These are phyloP conservation scores for Oldenlandia corymbosa DNA, from an alignment of 257 asterid species.

Conservation along the genomic window DNA sequence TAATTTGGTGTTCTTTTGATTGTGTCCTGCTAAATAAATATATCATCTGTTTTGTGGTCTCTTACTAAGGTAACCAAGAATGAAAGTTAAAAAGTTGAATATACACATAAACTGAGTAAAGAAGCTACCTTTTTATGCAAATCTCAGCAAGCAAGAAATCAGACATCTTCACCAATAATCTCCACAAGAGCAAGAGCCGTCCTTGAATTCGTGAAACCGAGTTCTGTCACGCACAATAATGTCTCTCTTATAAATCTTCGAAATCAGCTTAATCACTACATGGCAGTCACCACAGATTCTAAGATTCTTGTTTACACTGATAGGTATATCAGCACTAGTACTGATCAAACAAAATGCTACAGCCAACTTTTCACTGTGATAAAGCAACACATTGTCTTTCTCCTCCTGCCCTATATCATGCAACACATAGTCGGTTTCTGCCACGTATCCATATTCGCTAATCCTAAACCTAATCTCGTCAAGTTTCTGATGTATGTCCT, in stretches of 20 bases:
- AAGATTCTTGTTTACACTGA: slow-evolving; percentile 77
- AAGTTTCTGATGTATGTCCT: slow-evolving; percentile 54
- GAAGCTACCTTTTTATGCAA: not conserved
- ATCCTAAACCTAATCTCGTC: slow-evolving; percentile 57
- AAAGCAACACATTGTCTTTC: slow-evolving; percentile 74
- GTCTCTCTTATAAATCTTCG: slow-evolving; percentile 56
- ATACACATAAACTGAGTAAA: too few species aligned
- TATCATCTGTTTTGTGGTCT: not conserved
- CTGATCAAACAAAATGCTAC: slow-evolving; percentile 79
- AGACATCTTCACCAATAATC: slow-evolving; percentile 63
- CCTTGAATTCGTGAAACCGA: slow-evolving; percentile 70
- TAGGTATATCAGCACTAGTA: slow-evolving; percentile 35
- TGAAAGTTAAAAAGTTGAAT: not conserved
- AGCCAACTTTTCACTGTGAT: slow-evolving; percentile 92
- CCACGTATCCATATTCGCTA: slow-evolving; percentile 57
- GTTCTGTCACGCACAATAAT: slow-evolving; percentile 85
- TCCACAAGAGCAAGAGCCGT: slow-evolving; percentile 72
- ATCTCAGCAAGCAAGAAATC: not conserved
- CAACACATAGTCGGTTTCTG: slow-evolving; percentile 72
- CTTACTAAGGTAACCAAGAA: too few species aligned
- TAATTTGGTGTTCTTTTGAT: not conserved
- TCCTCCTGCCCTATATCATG: slow-evolving; percentile 89
- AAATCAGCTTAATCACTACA: slow-evolving; percentile 67
- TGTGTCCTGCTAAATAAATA: not conserved
- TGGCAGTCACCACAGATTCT: slow-evolving; percentile 97